Percentiles rank a stretch among this genome's conserved stretches.
Evolutionary conservation across 148 eudicot genomes (phyloP).

Genomic region (Rhododendron simsii): DNA sequence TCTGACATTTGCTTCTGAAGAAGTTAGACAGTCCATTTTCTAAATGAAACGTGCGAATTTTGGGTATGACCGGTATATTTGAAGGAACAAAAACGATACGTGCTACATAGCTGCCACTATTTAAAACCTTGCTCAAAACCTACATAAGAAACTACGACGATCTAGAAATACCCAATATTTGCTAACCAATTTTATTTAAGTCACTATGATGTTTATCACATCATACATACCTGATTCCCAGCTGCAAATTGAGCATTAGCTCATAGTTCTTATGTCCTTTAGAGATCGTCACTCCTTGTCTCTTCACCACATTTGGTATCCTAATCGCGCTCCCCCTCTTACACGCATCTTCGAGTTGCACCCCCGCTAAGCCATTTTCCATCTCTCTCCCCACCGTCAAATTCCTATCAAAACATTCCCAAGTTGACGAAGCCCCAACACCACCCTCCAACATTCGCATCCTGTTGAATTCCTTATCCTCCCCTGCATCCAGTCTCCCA

Average conservation of each 20-base stretch:
- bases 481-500: conserved; percentile 44
- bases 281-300: conserved; percentile 74
- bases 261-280: conserved; percentile 89
- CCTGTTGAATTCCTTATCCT: conserved; percentile 30
- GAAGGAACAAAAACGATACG: background rate
- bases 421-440: background rate
- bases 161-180: background rate
- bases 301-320: conserved; percentile 62
- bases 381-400: conserved; percentile 20
- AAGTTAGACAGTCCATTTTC: no score
- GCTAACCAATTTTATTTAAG: background rate
- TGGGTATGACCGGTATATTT: no score
- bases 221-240: conserved; percentile 65
- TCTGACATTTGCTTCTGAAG: no score
- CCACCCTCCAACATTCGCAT: conserved; percentile 42
- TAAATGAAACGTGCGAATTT: no score
- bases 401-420: conserved; percentile 26
- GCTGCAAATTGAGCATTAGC: conserved; percentile 84
- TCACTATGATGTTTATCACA: background rate
- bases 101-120: background rate
- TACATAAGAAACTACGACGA: background rate
- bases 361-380: conserved; percentile 24
- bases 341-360: conserved; percentile 26
- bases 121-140: background rate
- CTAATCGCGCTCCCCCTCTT: conserved; percentile 47